Evolutionary conservation across 345 rosid species (phyloP).

Genomic region (Gossypium sturtianum): DNA sequence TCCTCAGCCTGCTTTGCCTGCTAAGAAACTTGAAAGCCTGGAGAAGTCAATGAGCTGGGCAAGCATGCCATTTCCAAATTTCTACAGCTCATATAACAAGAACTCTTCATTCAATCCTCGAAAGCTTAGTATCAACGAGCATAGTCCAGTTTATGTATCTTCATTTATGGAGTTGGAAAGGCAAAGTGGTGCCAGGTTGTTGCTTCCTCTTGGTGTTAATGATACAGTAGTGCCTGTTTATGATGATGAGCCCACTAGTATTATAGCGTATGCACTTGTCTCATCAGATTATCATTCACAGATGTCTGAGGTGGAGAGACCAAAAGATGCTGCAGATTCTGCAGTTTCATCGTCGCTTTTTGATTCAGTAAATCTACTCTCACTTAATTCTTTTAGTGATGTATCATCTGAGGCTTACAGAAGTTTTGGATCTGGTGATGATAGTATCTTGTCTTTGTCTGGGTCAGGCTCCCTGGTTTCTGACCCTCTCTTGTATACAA

Average conservation of each 20-base stretch:
- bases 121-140: slow-evolving; percentile 48
- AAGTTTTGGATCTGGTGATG: slow-evolving; percentile 52
- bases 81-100: slow-evolving; percentile 37
- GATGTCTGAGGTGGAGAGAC: slow-evolving; percentile 56
- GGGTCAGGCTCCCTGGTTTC: slow-evolving; percentile 38
- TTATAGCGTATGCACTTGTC: slow-evolving; percentile 71
- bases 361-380: slow-evolving; percentile 51
- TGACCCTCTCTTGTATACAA: slow-evolving; percentile 51
- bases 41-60: slow-evolving; percentile 21
- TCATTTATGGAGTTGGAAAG: slow-evolving; percentile 65
- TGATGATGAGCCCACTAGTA: slow-evolving; percentile 93
- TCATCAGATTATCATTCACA: slow-evolving; percentile 64
- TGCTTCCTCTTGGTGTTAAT: slow-evolving; percentile 62
- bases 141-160: slow-evolving; percentile 51
- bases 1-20: slow-evolving; percentile 17
- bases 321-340: slow-evolving; percentile 43
- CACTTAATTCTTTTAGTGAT: slow-evolving; percentile 48
- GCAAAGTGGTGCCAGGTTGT: slow-evolving; percentile 67
- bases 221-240: slow-evolving; percentile 73
- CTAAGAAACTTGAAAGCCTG: slow-evolving; percentile 20
- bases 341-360: slow-evolving; percentile 38
- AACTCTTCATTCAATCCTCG: slow-evolving; percentile 37
- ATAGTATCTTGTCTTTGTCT: slow-evolving; percentile 32
- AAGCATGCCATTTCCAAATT: slow-evolving; percentile 40
- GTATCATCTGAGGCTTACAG: slow-evolving; percentile 38